Base-by-base conservation (phyloP, 306 rosid species). In the Prunus mongolica region DNA sequence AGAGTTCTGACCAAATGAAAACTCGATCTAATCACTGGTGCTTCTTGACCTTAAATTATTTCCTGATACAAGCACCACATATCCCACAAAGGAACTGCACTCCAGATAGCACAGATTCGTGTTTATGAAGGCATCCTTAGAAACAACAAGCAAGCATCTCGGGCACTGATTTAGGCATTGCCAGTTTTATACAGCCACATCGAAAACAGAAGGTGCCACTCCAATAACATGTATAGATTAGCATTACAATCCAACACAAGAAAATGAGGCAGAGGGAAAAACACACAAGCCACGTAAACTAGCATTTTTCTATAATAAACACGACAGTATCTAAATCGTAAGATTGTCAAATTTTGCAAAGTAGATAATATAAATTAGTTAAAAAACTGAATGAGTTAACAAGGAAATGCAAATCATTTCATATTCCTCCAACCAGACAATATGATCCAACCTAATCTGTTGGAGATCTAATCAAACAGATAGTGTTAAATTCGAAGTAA, bases 391-490 rank as follows among this genome's bases (percentile, higher is more conserved):
- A 65, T 52, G 45, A 54, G 19, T 25, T 49, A 38, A 75, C 9
- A n/a, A 27, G 7, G 56, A 8, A 20, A 3, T 19, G 13, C 4
- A 30, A 12, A 24, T 32, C 20, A 28, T 38, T 47, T 27, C 18
- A 28, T 75, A 50, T 24, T 10, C 22, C 9, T 34, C 65, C 61
- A 58, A 69, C 68, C 25, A 69, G 57, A 15, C 8, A 63, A 74
- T 27, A 12, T 49, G 8, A 24, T 20, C 22, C 22, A 3, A 66
- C 28, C 9, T 38, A 7, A 38, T 38, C 44, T 38, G 44, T 28
- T 27, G 0, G 20, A 41, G 9, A 69, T 52, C 73, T 65, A 79
- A 79, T 45, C 2, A 73, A 72, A 77, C 45, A n/a, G 49, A 58
- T 50, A 55, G 13, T n/a, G 3, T 5, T 30, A 12, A 52, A 19